Conservation (phyloP, 164 flowering plant species). For the Annona cherimola region DNA sequence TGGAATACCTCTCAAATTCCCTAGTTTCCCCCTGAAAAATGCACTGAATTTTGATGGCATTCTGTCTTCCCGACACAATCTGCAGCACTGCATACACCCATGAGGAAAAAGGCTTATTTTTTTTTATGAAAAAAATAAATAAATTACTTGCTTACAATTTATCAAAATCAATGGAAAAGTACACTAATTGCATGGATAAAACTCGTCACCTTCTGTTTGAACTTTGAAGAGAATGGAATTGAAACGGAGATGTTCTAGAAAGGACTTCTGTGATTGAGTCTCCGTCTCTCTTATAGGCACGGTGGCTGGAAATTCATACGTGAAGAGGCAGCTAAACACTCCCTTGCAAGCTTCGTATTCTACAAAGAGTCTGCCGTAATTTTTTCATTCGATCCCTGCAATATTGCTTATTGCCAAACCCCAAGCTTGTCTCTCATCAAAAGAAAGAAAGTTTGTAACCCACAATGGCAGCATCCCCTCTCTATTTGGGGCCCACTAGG, state of each 20-base stretch:
- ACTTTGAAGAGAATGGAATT: not conserved
- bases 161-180: too few species aligned
- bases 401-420: not conserved
- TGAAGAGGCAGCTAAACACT: not conserved
- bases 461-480: not conserved
- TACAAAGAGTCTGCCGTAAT: not conserved
- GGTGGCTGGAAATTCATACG: not conserved
- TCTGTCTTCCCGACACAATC: not conserved
- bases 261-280: too few species aligned
- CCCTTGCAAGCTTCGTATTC: not conserved
- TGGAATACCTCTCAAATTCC: not conserved
- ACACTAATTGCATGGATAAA: too few species aligned
- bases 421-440: too few species aligned
- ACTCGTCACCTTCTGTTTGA: too few species aligned
- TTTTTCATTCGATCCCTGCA: not conserved
- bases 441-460: not conserved
- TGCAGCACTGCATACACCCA: not conserved
- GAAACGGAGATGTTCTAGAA: not conserved
- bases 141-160: too few species aligned
- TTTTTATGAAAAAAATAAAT: too few species aligned
- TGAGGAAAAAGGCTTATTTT: not conserved
- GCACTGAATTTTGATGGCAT: conserved; percentile 3
- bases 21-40: not conserved
- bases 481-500: not conserved
- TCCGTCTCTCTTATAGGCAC: too few species aligned